Percentiles rank a stretch among this genome's conserved stretches.
Evolutionary conservation across 345 rosid genomes (phyloP).

Genomic region (Citrus medica): DNA sequence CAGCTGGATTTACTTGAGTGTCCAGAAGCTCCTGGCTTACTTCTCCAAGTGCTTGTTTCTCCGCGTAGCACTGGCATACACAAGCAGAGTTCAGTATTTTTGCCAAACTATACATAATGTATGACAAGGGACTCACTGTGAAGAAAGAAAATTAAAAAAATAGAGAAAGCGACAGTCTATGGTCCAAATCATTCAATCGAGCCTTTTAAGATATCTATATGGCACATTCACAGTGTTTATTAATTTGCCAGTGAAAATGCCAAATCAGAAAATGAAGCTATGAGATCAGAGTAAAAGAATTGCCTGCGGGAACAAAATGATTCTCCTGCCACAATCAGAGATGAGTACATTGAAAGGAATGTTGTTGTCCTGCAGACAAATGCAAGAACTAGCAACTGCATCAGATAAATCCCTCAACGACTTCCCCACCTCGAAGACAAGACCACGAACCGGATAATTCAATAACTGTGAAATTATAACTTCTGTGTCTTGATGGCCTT

Average conservation of each 20-base stretch:
- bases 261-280: background rate
- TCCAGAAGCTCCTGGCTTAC: constrained; percentile 43
- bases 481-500: constrained; percentile 8
- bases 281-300: background rate
- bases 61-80: constrained; percentile 39
- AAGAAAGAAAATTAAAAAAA: background rate
- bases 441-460: constrained; percentile 47
- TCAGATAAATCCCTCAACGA: constrained; percentile 24
- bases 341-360: constrained; percentile 49
- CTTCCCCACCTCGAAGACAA: constrained; percentile 35
- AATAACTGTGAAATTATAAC: constrained; percentile 33
- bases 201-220: background rate
- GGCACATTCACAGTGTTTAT: too few species aligned
- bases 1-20: constrained; percentile 48
- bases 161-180: background rate
- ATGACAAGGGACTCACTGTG: background rate
- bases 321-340: constrained; percentile 34
- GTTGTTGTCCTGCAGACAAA: constrained; percentile 39
- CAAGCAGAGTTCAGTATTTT: background rate
- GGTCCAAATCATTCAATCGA: background rate
- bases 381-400: constrained; percentile 40
- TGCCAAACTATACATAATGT: background rate
- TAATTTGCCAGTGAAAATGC: too few species aligned
- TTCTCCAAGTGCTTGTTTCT: constrained; percentile 52
- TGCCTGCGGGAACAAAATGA: constrained; percentile 44